Conservation (phyloP, 331 rosid species). For the Spiraea crenata region DNA sequence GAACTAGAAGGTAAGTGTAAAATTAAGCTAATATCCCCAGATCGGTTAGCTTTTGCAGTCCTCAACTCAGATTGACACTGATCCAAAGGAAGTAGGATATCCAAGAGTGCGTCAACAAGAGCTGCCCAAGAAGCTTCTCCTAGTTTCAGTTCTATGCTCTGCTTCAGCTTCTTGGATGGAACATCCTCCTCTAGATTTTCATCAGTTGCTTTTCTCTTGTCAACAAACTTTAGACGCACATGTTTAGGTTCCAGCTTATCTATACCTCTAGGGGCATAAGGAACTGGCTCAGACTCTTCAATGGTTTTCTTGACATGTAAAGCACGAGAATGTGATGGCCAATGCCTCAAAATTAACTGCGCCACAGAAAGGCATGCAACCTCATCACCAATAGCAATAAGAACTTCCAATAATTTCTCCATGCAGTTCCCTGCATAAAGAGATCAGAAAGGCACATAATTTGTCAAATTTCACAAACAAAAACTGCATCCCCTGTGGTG, state of each 20-base stretch:
- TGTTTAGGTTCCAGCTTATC: constrained; percentile 95
- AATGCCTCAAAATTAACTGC: constrained; percentile 91
- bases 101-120: constrained; percentile 71
- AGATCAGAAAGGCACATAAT: not conserved
- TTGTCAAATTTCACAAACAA: not conserved
- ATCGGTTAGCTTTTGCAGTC: constrained; percentile 41
- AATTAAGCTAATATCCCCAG: constrained; percentile 65
- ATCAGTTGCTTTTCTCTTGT: constrained; percentile 70
- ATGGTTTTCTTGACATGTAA: constrained; percentile 75
- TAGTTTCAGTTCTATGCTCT: constrained; percentile 60
- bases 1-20: constrained; percentile 53
- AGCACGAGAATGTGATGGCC: constrained; percentile 99
- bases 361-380: constrained; percentile 91
- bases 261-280: constrained; percentile 92
- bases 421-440: constrained; percentile 89
- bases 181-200: constrained; percentile 53
- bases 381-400: constrained; percentile 96
- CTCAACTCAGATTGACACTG: constrained; percentile 37
- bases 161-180: constrained; percentile 65
- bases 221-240: constrained; percentile 72
- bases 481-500: not conserved
- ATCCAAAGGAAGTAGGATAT: constrained; percentile 51
- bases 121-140: constrained; percentile 79
- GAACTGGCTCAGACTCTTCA: constrained; percentile 75
- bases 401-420: constrained; percentile 99